Base-by-base conservation (phyloP, 2,329 filamentous ascomycete genomes). In the Ceratocystiopsis sp. region DNA sequence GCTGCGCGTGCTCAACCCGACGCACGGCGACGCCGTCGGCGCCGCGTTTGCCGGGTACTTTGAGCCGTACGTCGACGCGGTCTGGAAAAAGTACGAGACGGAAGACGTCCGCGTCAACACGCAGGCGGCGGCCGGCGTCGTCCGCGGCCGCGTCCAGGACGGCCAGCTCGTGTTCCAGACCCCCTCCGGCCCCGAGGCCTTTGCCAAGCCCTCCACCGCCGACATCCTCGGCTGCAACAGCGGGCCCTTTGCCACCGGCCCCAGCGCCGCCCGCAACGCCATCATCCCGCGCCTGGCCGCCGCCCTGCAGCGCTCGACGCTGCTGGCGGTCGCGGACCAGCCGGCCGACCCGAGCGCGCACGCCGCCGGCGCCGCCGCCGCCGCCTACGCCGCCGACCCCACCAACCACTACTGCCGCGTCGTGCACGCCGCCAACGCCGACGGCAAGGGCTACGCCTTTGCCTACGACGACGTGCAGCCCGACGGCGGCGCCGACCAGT, bases 141-240 rank as follows among this genome's bases (percentile, higher is more conserved):
- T 79, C 2, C 52, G 56, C 0, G 76, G 71, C 18, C 56, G 56
- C n/a, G 66, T 77, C 29, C 60, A 58, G 10, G 59, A 61, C 19
- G 35, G 13, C 8, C 32, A 11, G 11, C 37, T 33, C 17, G 13
- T 36, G 10, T 42, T 41, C 16, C n/a, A 16, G 7, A 32, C 29
- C 7, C 29, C 29, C 15, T 35, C 64, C 19, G 60, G 55, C 34
- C 49, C 50, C 11, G 62, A 65, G 49, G 33, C 37, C 2, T 84
- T 83, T 54, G 46, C 54, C 2, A 64, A 69, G 45, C 79, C 79
- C 0, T 67, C 61, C 1, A 71, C 72, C 2, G 61, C 60, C 13
- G 79, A 84, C 56, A 78, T 84, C 48, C 74, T 83, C 53, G 69
- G 69, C 34, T 81, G 77, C 59, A 76, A 70, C 50, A 74, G 69